Evolutionary conservation across 2,329 filamentous ascomycete genomes (phyloP).

Genomic region (Lasiodiplodia sp.): DNA sequence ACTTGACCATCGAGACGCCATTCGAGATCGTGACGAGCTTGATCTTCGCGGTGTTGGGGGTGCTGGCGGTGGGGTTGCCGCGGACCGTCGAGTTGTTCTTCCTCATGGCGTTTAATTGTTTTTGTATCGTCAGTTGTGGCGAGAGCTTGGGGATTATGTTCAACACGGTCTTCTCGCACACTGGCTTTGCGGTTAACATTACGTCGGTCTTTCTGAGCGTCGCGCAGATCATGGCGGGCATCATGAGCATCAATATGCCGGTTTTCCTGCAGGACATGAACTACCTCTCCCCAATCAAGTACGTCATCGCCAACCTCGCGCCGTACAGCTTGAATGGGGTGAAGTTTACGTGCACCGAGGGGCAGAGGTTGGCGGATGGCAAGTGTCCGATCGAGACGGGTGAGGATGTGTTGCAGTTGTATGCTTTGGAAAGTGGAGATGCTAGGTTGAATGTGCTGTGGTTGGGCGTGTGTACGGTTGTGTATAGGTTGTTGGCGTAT

Average conservation of each 20-base stretch:
- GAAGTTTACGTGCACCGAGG: constrained; percentile 68
- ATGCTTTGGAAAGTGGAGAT: constrained; percentile 67
- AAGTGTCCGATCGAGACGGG: constrained; percentile 71
- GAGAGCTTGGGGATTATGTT: constrained; percentile 82
- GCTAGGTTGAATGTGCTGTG: constrained; percentile 68
- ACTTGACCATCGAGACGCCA: constrained; percentile 73
- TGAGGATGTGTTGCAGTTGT: constrained; percentile 70
- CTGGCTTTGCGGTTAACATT: constrained; percentile 77
- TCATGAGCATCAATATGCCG: constrained; percentile 75
- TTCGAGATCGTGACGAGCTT: constrained; percentile 73
- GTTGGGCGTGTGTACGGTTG: constrained; percentile 68
- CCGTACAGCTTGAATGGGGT: constrained; percentile 69
- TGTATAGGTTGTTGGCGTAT: constrained; percentile 72
- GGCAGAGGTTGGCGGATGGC: constrained; percentile 66
- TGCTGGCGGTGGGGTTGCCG: constrained; percentile 70
- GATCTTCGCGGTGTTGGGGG: constrained; percentile 69
- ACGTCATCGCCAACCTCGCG: constrained; percentile 70
- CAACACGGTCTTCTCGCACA: constrained; percentile 77
- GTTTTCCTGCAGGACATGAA: constrained; percentile 71
- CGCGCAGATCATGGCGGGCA: constrained; percentile 73
- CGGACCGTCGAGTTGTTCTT: constrained; percentile 71
- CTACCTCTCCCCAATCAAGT: constrained; percentile 75
- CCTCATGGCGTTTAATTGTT: constrained; percentile 71
- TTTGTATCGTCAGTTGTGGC: constrained; percentile 76
- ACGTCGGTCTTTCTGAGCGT: constrained; percentile 74